phyloP scores from a whole-genome alignment of 345 rosid species.

The Euclidium syriacum region DNA sequence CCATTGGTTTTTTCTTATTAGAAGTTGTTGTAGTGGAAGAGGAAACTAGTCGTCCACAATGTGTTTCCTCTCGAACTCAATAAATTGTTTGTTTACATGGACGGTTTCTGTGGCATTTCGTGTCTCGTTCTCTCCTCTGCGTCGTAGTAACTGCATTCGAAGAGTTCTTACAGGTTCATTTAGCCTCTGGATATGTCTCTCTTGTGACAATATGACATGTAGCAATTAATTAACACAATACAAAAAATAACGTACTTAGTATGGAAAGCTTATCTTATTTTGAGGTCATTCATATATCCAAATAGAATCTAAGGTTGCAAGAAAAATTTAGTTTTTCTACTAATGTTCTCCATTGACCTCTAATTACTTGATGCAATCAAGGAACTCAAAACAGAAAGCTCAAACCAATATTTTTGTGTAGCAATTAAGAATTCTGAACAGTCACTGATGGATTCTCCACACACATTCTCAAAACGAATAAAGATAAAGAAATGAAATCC shows the following conservation, averaged over 20 bases:
- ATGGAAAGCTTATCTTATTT: background rate
- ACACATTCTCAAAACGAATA: background rate
- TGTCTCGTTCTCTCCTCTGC: constrained; percentile 40
- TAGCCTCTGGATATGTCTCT: constrained; percentile 67
- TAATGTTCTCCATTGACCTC: background rate
- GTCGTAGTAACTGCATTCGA: constrained; percentile 45
- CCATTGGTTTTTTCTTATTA: background rate
- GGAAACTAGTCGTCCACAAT: constrained; percentile 42
- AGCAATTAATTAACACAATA: background rate
- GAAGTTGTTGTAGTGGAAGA: background rate
- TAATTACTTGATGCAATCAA: background rate
- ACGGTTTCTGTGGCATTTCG: constrained; percentile 27
- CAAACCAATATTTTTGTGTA: background rate
- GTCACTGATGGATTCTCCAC: background rate
- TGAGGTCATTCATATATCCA: background rate
- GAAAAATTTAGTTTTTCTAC: background rate
- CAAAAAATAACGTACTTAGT: background rate
- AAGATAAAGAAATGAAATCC: background rate
- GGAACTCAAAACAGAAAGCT: background rate
- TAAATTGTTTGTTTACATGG: constrained; percentile 40
- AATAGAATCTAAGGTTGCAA: background rate
- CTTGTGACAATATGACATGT: constrained; percentile 77
- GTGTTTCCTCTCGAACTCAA: constrained; percentile 49
- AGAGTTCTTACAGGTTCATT: constrained; percentile 62
- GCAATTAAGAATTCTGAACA: too few species aligned